These are phyloP conservation scores for Trametopsis cervina DNA, from an alignment of 768 basidiomycete genomes.

Conservation along the genomic window DNA sequence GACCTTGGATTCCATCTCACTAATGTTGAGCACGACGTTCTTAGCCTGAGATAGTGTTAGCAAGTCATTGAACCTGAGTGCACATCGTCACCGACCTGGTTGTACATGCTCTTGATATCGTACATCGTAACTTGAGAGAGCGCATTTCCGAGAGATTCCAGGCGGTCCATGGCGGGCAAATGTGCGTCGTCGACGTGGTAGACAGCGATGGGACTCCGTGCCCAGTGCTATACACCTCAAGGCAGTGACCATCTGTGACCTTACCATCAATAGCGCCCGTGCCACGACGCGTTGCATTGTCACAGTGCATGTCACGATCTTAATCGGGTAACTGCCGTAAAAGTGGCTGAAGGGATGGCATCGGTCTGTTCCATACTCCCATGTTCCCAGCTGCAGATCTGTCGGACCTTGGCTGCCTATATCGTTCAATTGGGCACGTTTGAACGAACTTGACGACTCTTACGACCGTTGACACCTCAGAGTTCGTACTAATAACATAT, in stretches of 20 bases:
- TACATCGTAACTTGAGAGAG: constrained; percentile 84
- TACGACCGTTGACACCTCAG: neutral
- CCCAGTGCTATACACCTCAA: neutral
- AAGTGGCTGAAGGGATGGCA: no score
- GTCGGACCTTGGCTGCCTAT: neutral
- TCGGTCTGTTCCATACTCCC: no score
- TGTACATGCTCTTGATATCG: constrained; percentile 92
- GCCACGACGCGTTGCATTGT: no score
- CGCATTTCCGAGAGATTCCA: constrained; percentile 68
- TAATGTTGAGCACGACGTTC: constrained; percentile 93
- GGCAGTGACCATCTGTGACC: neutral
- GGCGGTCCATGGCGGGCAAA: constrained; percentile 59
- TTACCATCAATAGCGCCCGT: no score
- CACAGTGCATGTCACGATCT: neutral
- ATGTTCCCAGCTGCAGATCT: no score
- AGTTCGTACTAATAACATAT: no score
- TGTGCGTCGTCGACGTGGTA: neutral
- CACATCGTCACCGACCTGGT: constrained; percentile 50
- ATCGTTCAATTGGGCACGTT: neutral
- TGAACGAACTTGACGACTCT: neutral
- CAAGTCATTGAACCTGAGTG: neutral
- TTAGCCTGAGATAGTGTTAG: constrained; percentile 54
- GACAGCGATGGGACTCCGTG: neutral
- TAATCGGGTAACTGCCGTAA: neutral
- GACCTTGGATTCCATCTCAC: constrained; percentile 96